Percentiles rank a stretch among this genome's conserved stretches.
Evolutionary conservation across 208 protist species (phyloP).

Genomic region (Plasmodiophora brassicae): DNA sequence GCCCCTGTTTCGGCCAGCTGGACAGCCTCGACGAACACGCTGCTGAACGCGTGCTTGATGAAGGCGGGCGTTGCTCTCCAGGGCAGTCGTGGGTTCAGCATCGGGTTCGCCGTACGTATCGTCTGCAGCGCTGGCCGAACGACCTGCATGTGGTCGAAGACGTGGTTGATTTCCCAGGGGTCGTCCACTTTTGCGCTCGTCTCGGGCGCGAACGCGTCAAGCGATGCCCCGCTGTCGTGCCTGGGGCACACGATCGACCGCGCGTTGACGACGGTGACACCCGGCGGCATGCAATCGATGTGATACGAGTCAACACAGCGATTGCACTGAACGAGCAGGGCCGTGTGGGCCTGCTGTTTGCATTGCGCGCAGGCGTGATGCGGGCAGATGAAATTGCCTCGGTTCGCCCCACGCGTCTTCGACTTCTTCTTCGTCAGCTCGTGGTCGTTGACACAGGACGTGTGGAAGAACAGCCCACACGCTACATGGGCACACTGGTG

Average conservation of each 20-base stretch:
- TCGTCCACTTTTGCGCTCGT: constrained; percentile 1
- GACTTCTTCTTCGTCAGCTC: neutral
- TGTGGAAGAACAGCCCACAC: constrained; percentile 21
- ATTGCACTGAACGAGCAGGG: constrained; percentile 11
- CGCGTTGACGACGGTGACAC: neutral
- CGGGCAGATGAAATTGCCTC: constrained; percentile 21
- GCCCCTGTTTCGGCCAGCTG: too few species aligned
- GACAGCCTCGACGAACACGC: too few species aligned
- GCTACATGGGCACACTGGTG: neutral
- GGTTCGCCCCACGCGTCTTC: neutral
- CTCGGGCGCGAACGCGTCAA: neutral
- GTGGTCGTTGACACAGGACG: neutral
- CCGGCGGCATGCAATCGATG: neutral
- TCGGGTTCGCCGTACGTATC: neutral
- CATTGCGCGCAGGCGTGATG: constrained; percentile 3
- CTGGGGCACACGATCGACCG: neutral
- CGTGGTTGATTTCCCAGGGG: neutral
- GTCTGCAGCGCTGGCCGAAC: neutral
- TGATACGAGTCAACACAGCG: constrained; percentile 22
- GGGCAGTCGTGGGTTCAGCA: neutral
- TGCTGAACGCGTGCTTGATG: neutral
- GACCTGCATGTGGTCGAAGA: neutral
- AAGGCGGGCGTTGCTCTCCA: neutral
- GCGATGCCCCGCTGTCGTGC: neutral
- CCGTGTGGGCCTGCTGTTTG: neutral